Evolutionary conservation across 2,329 filamentous ascomycete genomes (phyloP), one percentile per base, ranked within the genome.

Genomic region (Arthrinium puccinioides): DNA sequence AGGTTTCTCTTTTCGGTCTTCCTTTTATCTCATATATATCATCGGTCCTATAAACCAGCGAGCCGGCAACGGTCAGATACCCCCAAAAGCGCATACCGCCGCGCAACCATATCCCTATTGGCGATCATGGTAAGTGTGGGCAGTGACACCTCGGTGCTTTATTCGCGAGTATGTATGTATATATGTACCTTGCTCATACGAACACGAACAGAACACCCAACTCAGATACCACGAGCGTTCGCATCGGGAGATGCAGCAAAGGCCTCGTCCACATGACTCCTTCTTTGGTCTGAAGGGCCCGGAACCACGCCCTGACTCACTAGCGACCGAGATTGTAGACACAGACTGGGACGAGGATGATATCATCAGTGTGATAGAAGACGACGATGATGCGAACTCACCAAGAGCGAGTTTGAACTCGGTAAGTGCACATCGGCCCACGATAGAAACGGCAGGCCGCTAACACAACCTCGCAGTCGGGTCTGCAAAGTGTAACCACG

Each of bases 401-500:
- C 78, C 78, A 10, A 73, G 82, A 21, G 62, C 73, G 38, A 87
- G 82, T 62, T 61, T 84, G 44, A 76, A 84, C 50, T 88, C 84
- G 40, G 84, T 88, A 72, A 60, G 83, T 34, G 9, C 9, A 28
- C 15, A n/a, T 33, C 3, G 7, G 20, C n/a, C 13, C 13, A 11
- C 18, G 11, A 21, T 9, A 18, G 29, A 14, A 16, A 31, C n/a
- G 9, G 34, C 41, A 42, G 24, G 47, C 39, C 20, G 29, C 29
- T 31, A 11, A 33, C 31, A 8, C 13, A 35, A 19, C 14, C 10
- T 11, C 14, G 50, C 54, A 88, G 84, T 72, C 76, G 44, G 74
- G 72, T 50, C 76, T 84, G 52, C 78, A 77, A 42, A 94, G 87
- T 66, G 79, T 89, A 55, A 90, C 87, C 4, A 94, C 89, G 3